phyloP scores from a whole-genome alignment of 257 asterid species.

The Orobanche coerulescens region DNA sequence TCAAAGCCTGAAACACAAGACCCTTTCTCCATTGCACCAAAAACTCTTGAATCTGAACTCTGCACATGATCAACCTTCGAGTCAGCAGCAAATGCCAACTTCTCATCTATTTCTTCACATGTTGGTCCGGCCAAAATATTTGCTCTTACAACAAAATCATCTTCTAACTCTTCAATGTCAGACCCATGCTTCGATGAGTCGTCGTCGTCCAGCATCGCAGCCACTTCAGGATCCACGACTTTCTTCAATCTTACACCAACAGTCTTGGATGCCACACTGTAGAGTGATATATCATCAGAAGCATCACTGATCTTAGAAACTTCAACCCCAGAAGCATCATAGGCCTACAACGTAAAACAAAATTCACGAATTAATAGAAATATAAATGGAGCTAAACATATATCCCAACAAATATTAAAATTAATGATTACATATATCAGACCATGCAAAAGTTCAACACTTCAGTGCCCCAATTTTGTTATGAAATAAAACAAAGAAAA shows the following conservation, averaged over 20 bases:
- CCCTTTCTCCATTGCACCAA: slow-evolving; percentile 16
- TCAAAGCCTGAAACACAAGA: slow-evolving; percentile 1
- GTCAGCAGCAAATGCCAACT: slow-evolving; percentile 22
- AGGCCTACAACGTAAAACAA: slow-evolving; percentile 46
- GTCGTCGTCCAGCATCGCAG: slow-evolving; percentile 65
- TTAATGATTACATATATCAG: neutral
- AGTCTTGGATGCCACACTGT: slow-evolving; percentile 54
- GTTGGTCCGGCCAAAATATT: slow-evolving; percentile 44
- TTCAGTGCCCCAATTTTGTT: neutral
- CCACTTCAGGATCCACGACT: slow-evolving; percentile 76
- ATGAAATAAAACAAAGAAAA: neutral
- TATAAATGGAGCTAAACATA: neutral
- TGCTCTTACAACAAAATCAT: slow-evolving; percentile 75
- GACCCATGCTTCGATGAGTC: slow-evolving; percentile 52
- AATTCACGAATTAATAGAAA: slow-evolving; percentile 5
- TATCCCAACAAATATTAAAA: neutral
- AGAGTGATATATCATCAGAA: slow-evolving; percentile 38
- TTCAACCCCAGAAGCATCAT: slow-evolving; percentile 71
- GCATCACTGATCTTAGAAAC: slow-evolving; percentile 42
- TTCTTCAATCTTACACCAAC: slow-evolving; percentile 49
- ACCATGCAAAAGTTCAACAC: neutral
- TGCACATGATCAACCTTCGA: slow-evolving; percentile 17
- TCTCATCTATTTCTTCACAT: slow-evolving; percentile 31
- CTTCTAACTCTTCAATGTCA: slow-evolving; percentile 83
- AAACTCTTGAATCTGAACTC: slow-evolving; percentile 15